Evolutionary conservation across 2,329 filamentous ascomycete species (phyloP).

Genomic region (Pseudohalonectria lignicola): DNA sequence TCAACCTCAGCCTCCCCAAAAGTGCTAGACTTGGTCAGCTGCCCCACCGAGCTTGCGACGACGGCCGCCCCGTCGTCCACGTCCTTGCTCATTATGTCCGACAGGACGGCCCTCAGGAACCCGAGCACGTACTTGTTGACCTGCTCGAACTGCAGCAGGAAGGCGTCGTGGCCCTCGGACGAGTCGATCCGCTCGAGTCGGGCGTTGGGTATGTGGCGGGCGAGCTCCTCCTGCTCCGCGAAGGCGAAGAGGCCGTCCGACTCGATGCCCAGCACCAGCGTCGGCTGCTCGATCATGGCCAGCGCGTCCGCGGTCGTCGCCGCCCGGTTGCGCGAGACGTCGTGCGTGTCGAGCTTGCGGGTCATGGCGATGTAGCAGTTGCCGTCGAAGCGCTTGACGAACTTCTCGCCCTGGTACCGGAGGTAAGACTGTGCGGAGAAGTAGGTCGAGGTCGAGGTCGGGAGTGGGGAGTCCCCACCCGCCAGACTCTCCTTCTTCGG

Average conservation of each 20-base stretch:
- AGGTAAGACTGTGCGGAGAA: constrained; percentile 98
- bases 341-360: constrained; percentile 93
- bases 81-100: constrained; percentile 72
- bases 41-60: constrained; percentile 38
- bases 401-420: constrained; percentile 92
- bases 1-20: constrained; percentile 95
- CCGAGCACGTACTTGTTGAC: constrained; percentile 79
- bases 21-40: constrained; percentile 74
- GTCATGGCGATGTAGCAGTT: constrained; percentile 99
- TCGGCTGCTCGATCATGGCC: constrained; percentile 74
- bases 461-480: constrained; percentile 33
- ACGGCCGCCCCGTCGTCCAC: constrained; percentile 32
- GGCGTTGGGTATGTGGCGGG: constrained; percentile 66
- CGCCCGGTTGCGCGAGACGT: constrained; percentile 73
- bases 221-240: constrained; percentile 89
- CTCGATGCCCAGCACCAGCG: constrained; percentile 86
- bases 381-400: constrained; percentile 92
- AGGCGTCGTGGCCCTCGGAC: constrained; percentile 92
- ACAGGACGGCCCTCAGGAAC: constrained; percentile 73
- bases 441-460: constrained; percentile 67
- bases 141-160: constrained; percentile 92
- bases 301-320: constrained; percentile 62
- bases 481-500: constrained; percentile 30
- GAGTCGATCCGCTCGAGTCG: constrained; percentile 81
- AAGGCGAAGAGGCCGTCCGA: constrained; percentile 95